Percentiles rank a stretch among this genome's conserved stretches.
Conservation (phyloP, 768 basidiomycete species). For the Hydnum rufescens region DNA sequence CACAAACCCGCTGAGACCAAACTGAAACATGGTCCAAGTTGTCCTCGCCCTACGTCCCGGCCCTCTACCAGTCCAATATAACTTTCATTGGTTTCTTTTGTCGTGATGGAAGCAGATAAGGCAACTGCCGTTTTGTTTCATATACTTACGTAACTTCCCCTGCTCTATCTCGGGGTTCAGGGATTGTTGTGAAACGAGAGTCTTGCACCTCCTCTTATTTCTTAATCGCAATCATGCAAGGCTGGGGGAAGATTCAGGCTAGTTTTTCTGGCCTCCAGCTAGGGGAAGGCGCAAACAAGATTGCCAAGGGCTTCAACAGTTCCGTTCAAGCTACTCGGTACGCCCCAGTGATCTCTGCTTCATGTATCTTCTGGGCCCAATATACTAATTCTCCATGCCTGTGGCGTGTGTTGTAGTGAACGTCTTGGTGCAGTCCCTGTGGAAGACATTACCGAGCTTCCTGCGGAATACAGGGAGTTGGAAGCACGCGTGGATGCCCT, state of each 20-base stretch:
- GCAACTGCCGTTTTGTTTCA: no score
- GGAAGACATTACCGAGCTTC: slow-evolving; percentile 89
- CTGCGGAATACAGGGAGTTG: slow-evolving; percentile 87
- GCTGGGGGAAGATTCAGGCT: slow-evolving; percentile 50
- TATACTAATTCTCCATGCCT: neutral
- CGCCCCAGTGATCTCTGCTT: neutral
- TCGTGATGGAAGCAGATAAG: no score
- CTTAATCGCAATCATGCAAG: slow-evolving; percentile 26
- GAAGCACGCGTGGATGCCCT: slow-evolving; percentile 90
- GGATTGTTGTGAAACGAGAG: no score
- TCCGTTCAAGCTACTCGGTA: slow-evolving; percentile 61
- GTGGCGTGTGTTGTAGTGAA: slow-evolving; percentile 25
- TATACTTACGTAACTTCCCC: no score
- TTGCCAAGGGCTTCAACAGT: slow-evolving; percentile 62
- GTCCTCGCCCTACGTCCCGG: no score
- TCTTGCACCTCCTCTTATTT: no score
- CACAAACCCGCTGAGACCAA: no score
- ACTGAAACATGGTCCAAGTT: no score
- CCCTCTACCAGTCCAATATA: no score
- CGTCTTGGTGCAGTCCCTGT: slow-evolving; percentile 72
- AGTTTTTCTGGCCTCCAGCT: slow-evolving; percentile 39
- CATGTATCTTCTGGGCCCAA: neutral
- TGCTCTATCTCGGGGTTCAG: no score
- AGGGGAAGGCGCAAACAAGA: slow-evolving; percentile 50
- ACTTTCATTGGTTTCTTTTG: no score